Evolutionary conservation across 768 basidiomycete genomes (phyloP).

Genomic region (Kwoniella heveanensis): DNA sequence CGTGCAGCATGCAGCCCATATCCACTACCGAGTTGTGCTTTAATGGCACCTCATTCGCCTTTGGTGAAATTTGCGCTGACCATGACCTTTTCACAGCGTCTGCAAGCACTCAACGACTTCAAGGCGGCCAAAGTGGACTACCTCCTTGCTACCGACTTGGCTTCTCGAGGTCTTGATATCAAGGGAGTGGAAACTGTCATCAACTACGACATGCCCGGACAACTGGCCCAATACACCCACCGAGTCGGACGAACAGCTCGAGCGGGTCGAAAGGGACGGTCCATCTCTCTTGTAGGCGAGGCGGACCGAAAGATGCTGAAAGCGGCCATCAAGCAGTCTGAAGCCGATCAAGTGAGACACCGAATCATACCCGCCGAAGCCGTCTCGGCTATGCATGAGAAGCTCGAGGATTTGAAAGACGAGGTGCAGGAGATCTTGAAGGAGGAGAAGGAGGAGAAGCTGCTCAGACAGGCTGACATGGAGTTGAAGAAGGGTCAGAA

Average conservation of each 20-base stretch:
- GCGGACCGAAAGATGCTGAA: conserved; percentile 95
- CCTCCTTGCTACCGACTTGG: conserved; percentile 93
- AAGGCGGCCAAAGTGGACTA: conserved; percentile 85
- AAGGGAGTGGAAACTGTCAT: conserved; percentile 97
- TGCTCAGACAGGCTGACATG: conserved; percentile 92
- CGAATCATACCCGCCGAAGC: conserved; percentile 79
- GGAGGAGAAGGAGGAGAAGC: conserved; percentile 95
- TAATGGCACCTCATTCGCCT: no score
- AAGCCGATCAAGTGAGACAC: conserved; percentile 77
- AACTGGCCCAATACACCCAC: conserved; percentile 90
- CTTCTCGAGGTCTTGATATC: conserved; percentile 93
- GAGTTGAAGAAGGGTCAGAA: conserved; percentile 92
- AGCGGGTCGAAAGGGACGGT: conserved; percentile 87
- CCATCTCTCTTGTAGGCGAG: conserved; percentile 93
- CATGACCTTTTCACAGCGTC: no score
- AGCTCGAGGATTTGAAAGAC: conserved; percentile 68
- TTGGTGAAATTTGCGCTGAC: no score
- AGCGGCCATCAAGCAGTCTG: conserved; percentile 85
- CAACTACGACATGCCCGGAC: conserved; percentile 97
- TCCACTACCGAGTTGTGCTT: no score
- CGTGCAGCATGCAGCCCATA: no score
- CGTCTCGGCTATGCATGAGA: conserved; percentile 69
- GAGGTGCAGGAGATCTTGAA: conserved; percentile 78
- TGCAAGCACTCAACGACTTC: conserved; percentile 81
- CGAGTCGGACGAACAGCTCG: conserved; percentile 96